phyloP scores from a whole-genome alignment of 345 rosid species.

The Hibiscus mutabilis region DNA sequence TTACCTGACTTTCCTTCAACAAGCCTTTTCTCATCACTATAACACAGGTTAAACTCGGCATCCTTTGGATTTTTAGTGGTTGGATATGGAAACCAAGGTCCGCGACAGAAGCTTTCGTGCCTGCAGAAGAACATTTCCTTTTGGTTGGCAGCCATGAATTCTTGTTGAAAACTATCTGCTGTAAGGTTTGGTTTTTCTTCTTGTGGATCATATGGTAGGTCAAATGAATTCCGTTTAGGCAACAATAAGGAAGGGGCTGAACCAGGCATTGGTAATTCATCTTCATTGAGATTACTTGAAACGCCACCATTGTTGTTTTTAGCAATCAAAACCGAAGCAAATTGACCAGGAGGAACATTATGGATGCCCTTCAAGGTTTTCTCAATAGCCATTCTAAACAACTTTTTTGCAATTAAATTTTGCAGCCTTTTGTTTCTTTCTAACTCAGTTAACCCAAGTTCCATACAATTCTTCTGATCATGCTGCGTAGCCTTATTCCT shows the following conservation, averaged over 20 bases:
- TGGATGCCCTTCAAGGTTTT: conserved; percentile 33
- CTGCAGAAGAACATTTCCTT: conserved; percentile 33
- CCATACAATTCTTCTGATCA: conserved; percentile 84
- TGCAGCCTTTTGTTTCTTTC: conserved; percentile 80
- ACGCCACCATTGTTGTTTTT: conserved; percentile 34
- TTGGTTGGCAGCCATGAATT: conserved; percentile 36
- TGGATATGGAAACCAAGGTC: conserved; percentile 29
- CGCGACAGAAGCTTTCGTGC: conserved; percentile 64
- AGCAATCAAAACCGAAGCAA: conserved; percentile 38
- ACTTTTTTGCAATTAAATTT: conserved; percentile 58
- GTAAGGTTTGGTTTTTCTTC: conserved; percentile 76
- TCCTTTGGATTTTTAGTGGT: conserved; percentile 23
- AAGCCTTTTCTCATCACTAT: conserved; percentile 7
- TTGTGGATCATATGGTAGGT: conserved; percentile 68
- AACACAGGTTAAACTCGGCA: conserved; percentile 1
- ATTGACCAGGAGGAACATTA: conserved; percentile 18
- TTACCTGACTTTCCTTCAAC: conserved; percentile 25
- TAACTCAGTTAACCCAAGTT: conserved; percentile 73
- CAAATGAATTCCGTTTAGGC: conserved; percentile 66
- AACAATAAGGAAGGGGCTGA: conserved; percentile 81
- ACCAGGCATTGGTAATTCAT: conserved; percentile 45
- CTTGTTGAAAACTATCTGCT: conserved; percentile 61
- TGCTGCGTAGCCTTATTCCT: conserved; percentile 47
- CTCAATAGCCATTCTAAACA: conserved; percentile 34
- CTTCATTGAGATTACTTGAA: conserved; percentile 16